These are phyloP conservation scores for Globisporangium alternatum DNA, from an alignment of 352 stramenopile species.

Conservation along the genomic window DNA sequence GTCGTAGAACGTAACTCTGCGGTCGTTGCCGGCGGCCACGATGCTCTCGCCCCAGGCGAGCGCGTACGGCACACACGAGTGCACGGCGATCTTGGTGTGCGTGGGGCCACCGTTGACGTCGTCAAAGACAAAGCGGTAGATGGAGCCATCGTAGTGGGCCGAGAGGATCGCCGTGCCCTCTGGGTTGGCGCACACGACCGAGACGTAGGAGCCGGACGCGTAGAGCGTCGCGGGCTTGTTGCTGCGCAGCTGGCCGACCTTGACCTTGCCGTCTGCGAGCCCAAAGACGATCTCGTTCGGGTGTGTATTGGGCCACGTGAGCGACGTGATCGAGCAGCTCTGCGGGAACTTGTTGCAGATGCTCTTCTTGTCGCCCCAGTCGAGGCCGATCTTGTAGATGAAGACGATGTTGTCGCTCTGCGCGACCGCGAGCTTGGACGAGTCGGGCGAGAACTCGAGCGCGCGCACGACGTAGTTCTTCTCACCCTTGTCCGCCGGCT, in stretches of 20 bases:
- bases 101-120: constrained; percentile 74
- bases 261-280: constrained; percentile 92
- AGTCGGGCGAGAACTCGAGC: constrained; percentile 92
- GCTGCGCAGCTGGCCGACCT: constrained; percentile 90
- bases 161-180: constrained; percentile 89
- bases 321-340: constrained; percentile 74
- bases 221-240: constrained; percentile 93
- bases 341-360: constrained; percentile 96
- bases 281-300: constrained; percentile 94
- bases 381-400: constrained; percentile 94
- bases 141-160: constrained; percentile 89
- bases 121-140: constrained; percentile 93
- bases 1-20: constrained; percentile 91
- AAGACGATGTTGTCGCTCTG: constrained; percentile 97
- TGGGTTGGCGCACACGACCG: constrained; percentile 79
- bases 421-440: constrained; percentile 92
- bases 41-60: constrained; percentile 91
- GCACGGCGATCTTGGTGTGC: constrained; percentile 86
- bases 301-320: constrained; percentile 90
- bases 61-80: constrained; percentile 88
- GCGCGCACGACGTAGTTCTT: constrained; percentile 94
- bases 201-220: constrained; percentile 78
- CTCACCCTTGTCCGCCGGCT: constrained; percentile 91
- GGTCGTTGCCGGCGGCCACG: constrained; percentile 89
- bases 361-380: constrained; percentile 95